Evolutionary conservation across 805 yeast species (phyloP).

Genomic region (Candida stauntonica): DNA sequence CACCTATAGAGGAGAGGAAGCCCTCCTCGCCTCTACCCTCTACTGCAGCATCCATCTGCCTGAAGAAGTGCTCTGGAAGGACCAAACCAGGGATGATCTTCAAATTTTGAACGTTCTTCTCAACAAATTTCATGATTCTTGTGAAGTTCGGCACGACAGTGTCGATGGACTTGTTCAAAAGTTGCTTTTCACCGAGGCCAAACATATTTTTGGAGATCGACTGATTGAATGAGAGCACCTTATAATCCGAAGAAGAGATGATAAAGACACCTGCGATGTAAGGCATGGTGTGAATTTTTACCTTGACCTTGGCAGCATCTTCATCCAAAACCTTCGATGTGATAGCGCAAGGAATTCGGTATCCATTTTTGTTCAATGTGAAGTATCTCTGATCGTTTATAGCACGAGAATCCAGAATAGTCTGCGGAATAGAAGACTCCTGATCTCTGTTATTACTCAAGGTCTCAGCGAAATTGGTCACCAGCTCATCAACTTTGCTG

Average conservation of each 20-base stretch:
- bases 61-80: constrained; percentile 85
- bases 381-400: constrained; percentile 61
- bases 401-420: constrained; percentile 33
- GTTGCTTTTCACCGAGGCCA: constrained; percentile 50
- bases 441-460: constrained; percentile 11
- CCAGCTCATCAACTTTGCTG: constrained; percentile 23
- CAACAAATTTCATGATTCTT: constrained; percentile 30
- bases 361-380: constrained; percentile 44
- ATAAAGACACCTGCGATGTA: constrained; percentile 85
- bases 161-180: constrained; percentile 47
- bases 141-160: constrained; percentile 61
- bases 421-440: constrained; percentile 20
- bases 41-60: constrained; percentile 45
- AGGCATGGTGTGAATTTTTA: constrained; percentile 74
- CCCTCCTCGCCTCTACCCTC: constrained; percentile 40
- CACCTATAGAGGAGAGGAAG: constrained; percentile 60
- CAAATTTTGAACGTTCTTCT: constrained; percentile 35
- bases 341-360: constrained; percentile 68
- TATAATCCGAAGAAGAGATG: constrained; percentile 40
- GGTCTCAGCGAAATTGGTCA: constrained; percentile 24
- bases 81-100: constrained; percentile 62
- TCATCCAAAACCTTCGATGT: constrained; percentile 56
- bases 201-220: constrained; percentile 76
- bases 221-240: constrained; percentile 68
- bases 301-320: constrained; percentile 40